These are phyloP conservation scores for Cynara cardunculus DNA, from an alignment of 129 eudicot genomes.

Conservation along the genomic window DNA sequence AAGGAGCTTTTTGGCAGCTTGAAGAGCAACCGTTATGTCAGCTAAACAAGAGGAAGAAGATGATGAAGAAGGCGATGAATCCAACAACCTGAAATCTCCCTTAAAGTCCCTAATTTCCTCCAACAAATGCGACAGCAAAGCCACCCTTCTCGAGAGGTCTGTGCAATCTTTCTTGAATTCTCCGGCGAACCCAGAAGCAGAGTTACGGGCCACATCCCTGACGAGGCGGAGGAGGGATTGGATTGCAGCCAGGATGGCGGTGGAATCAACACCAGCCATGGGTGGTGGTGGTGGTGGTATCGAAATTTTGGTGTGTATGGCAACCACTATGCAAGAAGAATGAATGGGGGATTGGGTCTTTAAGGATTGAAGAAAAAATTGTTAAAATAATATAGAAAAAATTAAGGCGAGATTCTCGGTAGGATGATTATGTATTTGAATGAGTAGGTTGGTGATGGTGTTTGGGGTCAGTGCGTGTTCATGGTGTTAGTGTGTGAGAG, in stretches of 20 bases:
- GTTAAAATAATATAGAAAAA: not conserved
- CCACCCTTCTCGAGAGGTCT: conserved; percentile 64
- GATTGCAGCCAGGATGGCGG: conserved; percentile 23
- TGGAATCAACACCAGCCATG: conserved; percentile 57
- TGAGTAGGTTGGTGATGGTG: not conserved
- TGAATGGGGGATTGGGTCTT: not conserved
- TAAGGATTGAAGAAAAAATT: not conserved
- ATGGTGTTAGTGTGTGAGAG: conserved; percentile 19
- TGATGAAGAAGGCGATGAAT: conserved; percentile 45
- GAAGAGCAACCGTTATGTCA: conserved; percentile 51
- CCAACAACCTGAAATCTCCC: conserved; percentile 22
- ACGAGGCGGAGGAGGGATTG: conserved; percentile 57
- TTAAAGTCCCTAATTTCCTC: conserved; percentile 74
- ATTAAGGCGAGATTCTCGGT: conserved; percentile 29
- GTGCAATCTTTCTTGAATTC: conserved; percentile 77
- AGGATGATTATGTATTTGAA: conserved; percentile 11
- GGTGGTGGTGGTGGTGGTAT: conserved; percentile 9
- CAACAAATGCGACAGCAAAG: conserved; percentile 68
- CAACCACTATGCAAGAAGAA: not conserved
- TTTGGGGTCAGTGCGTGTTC: conserved; percentile 1
- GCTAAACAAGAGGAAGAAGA: conserved; percentile 34
- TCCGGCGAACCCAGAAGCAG: conserved; percentile 54
- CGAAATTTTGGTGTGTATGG: not conserved
- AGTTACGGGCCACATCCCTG: conserved; percentile 43
- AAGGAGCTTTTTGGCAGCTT: conserved; percentile 58